phyloP scores from a whole-genome alignment of 805 yeast genomes.

The Saturnispora gosingensis region DNA sequence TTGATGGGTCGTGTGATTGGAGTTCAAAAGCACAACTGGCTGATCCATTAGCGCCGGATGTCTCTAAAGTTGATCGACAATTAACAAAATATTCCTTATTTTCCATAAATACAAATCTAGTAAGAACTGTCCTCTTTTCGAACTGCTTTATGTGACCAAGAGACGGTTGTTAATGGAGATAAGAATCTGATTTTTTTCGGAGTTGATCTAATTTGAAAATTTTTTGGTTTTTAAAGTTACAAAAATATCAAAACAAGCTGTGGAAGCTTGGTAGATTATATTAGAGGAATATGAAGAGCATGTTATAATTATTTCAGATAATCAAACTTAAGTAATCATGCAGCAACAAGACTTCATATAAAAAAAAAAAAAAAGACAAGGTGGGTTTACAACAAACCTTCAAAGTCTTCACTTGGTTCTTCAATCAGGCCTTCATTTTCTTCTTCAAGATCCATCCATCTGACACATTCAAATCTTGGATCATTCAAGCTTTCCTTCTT shows the following conservation, averaged over 20 bases:
- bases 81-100: background rate
- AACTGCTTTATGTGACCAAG: background rate
- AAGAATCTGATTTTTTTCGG: constrained; percentile 6
- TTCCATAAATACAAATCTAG: background rate
- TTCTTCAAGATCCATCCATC: constrained; percentile 62
- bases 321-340: background rate
- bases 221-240: background rate
- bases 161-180: background rate
- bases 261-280: background rate
- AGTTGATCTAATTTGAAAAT: background rate
- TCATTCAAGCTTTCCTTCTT: constrained; percentile 13
- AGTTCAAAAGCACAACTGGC: background rate
- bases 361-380: background rate
- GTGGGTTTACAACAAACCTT: constrained; percentile 15
- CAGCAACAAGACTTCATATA: background rate
- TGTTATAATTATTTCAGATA: background rate
- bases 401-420: constrained; percentile 33
- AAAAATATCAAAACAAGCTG: background rate
- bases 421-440: constrained; percentile 48
- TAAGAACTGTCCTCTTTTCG: background rate
- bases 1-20: background rate
- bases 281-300: background rate
- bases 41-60: background rate
- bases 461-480: constrained; percentile 35
- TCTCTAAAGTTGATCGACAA: background rate